phyloP scores from a whole-genome alignment of 176 grass and related monocot genomes.

The Luzula sylvatica region DNA sequence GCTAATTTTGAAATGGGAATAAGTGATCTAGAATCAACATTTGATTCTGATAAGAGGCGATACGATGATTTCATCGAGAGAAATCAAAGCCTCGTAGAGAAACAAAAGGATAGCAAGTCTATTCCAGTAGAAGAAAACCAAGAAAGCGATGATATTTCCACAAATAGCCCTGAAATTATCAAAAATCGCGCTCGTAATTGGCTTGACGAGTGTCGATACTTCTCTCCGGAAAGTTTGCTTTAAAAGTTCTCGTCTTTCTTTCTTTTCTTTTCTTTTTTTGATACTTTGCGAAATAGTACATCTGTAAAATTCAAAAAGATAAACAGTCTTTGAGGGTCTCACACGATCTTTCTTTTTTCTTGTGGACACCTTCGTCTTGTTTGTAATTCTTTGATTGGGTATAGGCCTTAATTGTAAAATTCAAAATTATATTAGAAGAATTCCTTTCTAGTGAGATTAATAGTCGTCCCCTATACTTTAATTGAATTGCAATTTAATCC shows the following conservation, averaged over 20 bases:
- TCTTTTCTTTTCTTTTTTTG: neutral
- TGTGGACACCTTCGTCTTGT: no score
- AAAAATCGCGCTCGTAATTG: neutral
- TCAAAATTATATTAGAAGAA: no score
- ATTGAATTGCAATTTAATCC: no score
- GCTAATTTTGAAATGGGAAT: constrained; percentile 44
- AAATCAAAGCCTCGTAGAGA: constrained; percentile 8
- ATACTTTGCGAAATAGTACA: neutral
- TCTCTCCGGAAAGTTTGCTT: neutral
- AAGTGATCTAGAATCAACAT: constrained; percentile 18
- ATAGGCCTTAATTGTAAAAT: no score
- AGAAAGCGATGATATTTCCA: neutral
- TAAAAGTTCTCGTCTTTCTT: no score
- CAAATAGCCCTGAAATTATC: neutral
- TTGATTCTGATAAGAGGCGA: constrained; percentile 27
- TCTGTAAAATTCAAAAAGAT: no score
- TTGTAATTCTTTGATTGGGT: no score
- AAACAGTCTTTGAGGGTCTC: no score
- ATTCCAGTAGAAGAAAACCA: neutral
- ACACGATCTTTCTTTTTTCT: no score
- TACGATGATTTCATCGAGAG: constrained; percentile 20
- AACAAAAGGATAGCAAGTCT: neutral
- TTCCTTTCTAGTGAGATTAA: no score
- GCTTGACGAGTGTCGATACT: neutral
- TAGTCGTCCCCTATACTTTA: no score